These are phyloP conservation scores for Lecanicillium sp. DNA, from an alignment of 2,329 filamentous ascomycete species.

Conservation along the genomic window DNA sequence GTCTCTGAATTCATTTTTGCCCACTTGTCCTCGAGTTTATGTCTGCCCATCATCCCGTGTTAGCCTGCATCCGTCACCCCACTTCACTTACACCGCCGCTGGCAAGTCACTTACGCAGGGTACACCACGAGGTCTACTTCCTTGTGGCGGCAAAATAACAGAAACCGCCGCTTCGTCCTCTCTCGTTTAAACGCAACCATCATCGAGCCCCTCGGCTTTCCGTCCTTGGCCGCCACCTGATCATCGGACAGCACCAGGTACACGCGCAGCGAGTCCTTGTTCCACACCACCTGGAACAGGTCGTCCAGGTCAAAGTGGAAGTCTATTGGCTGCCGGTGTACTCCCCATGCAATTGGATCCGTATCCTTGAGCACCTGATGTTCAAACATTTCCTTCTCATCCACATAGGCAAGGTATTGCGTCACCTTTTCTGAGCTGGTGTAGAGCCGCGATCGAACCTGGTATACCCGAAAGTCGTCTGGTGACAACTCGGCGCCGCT, in stretches of 20 bases:
- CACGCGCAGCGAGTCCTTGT: conserved; percentile 32
- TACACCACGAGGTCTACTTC: conserved; percentile 32
- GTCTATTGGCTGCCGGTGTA: conserved; percentile 41
- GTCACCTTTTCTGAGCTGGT: conserved; percentile 40
- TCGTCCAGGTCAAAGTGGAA: conserved; percentile 42
- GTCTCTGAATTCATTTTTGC: conserved; percentile 24
- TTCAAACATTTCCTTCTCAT: conserved; percentile 34
- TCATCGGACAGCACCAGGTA: conserved; percentile 29
- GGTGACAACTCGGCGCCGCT: conserved; percentile 35
- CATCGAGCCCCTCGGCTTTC: conserved; percentile 34
- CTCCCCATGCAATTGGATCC: conserved; percentile 37
- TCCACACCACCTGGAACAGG: conserved; percentile 37
- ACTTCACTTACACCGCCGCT: neutral
- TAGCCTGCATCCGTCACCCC: conserved; percentile 6
- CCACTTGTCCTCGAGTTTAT: conserved; percentile 29
- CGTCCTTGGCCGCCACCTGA: conserved; percentile 20
- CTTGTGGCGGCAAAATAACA: conserved; percentile 37
- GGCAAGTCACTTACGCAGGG: conserved; percentile 28
- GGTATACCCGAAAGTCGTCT: conserved; percentile 43
- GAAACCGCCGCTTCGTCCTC: conserved; percentile 44
- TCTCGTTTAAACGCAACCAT: conserved; percentile 45
- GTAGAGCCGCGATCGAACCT: conserved; percentile 41
- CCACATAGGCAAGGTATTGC: conserved; percentile 49
- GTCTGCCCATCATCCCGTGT: conserved; percentile 19
- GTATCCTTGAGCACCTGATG: conserved; percentile 45